Evolutionary conservation across 805 yeast genomes (phyloP).

Genomic region (Hanseniaspora thailandica): DNA sequence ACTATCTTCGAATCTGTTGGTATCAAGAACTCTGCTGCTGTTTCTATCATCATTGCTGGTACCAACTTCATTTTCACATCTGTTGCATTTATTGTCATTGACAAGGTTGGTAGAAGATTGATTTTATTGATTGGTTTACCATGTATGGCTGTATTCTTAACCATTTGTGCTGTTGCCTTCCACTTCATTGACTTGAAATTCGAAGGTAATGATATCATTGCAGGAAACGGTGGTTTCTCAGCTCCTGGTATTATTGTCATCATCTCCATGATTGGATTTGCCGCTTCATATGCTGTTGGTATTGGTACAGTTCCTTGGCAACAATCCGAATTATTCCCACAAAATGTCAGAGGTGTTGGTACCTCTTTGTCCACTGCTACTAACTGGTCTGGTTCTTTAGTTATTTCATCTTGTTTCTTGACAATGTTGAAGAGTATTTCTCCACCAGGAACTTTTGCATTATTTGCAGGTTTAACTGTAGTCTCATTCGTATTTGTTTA

Average conservation of each 20-base stretch:
- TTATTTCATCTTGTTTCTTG: slow-evolving; percentile 81
- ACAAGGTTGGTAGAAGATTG: slow-evolving; percentile 74
- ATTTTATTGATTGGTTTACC: slow-evolving; percentile 74
- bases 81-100: slow-evolving; percentile 77
- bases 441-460: slow-evolving; percentile 87
- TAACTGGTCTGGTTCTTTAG: slow-evolving; percentile 90
- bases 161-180: slow-evolving; percentile 81
- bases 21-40: slow-evolving; percentile 81
- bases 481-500: slow-evolving; percentile 61
- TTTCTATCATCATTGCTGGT: slow-evolving; percentile 84
- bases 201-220: slow-evolving; percentile 35
- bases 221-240: slow-evolving; percentile 37
- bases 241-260: slow-evolving; percentile 86
- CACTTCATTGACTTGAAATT: slow-evolving; percentile 64
- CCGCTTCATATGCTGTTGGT: slow-evolving; percentile 85
- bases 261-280: slow-evolving; percentile 72
- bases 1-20: slow-evolving; percentile 89
- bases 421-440: slow-evolving; percentile 90
- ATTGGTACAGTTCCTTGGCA: slow-evolving; percentile 99
- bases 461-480: slow-evolving; percentile 73
- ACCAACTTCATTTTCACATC: slow-evolving; percentile 84
- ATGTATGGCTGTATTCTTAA: slow-evolving; percentile 66
- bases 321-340: slow-evolving; percentile 89
- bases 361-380: slow-evolving; percentile 82
- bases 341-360: slow-evolving; percentile 85